These are phyloP conservation scores for Eremochloa ophiuroides DNA, from an alignment of 176 grass and related monocot genomes.

Conservation along the genomic window DNA sequence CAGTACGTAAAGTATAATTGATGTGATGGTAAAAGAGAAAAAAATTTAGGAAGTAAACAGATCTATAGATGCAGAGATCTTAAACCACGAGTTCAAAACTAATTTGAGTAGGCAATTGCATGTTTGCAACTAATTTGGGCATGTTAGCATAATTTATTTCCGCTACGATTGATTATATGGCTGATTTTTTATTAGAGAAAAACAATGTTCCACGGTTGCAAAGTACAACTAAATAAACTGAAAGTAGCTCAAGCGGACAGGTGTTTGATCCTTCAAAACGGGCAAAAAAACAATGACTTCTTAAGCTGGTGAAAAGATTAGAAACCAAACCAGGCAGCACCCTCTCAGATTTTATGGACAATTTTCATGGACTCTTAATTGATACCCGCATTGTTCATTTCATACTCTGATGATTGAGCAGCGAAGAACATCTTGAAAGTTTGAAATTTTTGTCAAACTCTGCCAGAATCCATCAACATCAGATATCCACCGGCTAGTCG, in stretches of 20 bases:
- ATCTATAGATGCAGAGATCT: slow-evolving; percentile 19
- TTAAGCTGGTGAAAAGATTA: not conserved
- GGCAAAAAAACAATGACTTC: not conserved
- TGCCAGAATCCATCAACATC: slow-evolving; percentile 17
- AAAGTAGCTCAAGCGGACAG: no score
- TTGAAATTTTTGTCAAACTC: not conserved
- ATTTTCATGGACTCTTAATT: not conserved
- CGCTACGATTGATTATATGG: no score
- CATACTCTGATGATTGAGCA: slow-evolving; percentile 1
- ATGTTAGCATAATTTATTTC: no score
- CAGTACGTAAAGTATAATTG: no score
- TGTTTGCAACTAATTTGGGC: no score
- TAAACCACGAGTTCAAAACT: not conserved
- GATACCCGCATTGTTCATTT: not conserved
- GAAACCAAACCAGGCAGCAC: not conserved
- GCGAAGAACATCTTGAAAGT: not conserved
- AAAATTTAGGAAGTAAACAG: no score
- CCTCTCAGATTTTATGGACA: not conserved
- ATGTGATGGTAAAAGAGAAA: no score
- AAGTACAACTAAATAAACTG: no score
- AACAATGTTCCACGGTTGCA: no score
- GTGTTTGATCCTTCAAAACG: not conserved
- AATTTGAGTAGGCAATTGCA: slow-evolving; percentile 8
- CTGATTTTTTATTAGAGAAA: no score
- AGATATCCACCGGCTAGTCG: not conserved